These are phyloP conservation scores for Zasmidium cellare DNA, from an alignment of 2,329 filamentous ascomycete genomes.

Conservation along the genomic window DNA sequence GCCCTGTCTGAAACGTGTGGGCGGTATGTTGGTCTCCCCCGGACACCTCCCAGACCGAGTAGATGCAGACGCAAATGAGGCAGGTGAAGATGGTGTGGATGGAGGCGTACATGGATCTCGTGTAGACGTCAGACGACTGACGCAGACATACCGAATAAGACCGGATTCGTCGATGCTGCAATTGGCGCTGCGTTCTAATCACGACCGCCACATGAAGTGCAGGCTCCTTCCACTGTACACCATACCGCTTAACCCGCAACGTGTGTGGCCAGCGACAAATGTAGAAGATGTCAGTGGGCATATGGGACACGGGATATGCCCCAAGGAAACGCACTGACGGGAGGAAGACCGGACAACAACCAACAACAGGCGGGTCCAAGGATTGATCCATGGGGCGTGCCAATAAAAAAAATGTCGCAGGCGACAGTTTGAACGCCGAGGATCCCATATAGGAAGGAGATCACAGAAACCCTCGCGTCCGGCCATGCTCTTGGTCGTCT, in stretches of 20 bases:
- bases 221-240: constrained; percentile 12
- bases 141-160: constrained; percentile 21
- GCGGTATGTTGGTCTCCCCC: constrained; percentile 2
- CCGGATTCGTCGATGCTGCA: constrained; percentile 11
- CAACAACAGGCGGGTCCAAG: background rate
- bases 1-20: constrained; percentile 4
- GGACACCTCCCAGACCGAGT: constrained; percentile 12
- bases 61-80: background rate
- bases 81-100: background rate
- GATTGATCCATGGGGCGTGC: background rate
- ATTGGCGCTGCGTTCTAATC: constrained; percentile 12
- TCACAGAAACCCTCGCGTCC: constrained; percentile 8
- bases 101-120: background rate
- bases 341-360: constrained; percentile 3
- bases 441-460: constrained; percentile 8
- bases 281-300: constrained; percentile 20
- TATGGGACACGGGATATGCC: constrained; percentile 7
- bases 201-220: constrained; percentile 14
- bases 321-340: constrained; percentile 5
- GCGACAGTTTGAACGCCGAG: constrained; percentile 8
- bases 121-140: constrained; percentile 14
- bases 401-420: background rate
- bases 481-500: constrained; percentile 3
- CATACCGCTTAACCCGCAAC: constrained; percentile 14
- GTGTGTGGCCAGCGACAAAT: constrained; percentile 15